Evolutionary conservation across 768 basidiomycete species (phyloP).

Genomic region (Lactifluus rugatus): DNA sequence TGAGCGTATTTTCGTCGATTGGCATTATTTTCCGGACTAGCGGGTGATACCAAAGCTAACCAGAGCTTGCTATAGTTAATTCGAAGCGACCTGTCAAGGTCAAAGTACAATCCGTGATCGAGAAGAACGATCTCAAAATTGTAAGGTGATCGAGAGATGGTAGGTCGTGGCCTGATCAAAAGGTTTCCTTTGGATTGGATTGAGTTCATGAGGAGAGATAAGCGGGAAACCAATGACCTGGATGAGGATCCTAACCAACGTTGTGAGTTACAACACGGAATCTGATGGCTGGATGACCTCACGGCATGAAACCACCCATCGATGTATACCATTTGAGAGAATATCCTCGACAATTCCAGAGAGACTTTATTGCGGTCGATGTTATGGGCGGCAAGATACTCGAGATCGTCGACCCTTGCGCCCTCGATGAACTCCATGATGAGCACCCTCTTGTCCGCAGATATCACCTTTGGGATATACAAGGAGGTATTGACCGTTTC

Average conservation of each 20-base stretch:
- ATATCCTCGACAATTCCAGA: conserved; percentile 82
- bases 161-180: conserved; percentile 68
- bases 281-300: conserved; percentile 23
- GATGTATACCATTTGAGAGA: conserved; percentile 90
- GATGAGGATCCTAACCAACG: conserved; percentile 68
- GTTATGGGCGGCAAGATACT: conserved; percentile 65
- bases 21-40: conserved; percentile 50
- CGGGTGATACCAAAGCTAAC: conserved; percentile 75
- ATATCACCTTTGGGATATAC: conserved; percentile 79
- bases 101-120: conserved; percentile 93
- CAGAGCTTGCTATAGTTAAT: conserved; percentile 83
- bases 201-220: background rate
- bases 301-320: conserved; percentile 88
- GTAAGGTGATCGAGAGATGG: conserved; percentile 62
- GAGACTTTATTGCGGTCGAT: conserved; percentile 95
- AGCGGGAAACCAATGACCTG: conserved; percentile 36
- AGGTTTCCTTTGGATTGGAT: conserved; percentile 56
- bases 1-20: conserved; percentile 82
- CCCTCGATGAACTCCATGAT: conserved; percentile 95
- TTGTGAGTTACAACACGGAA: background rate
- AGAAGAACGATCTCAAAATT: conserved; percentile 95
- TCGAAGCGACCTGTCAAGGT: conserved; percentile 69
- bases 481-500: conserved; percentile 59
- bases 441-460: conserved; percentile 73
- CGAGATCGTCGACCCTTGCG: conserved; percentile 78